Evolutionary conservation across 306 rosid genomes (phyloP).

Genomic region (Crataegus laevigata): DNA sequence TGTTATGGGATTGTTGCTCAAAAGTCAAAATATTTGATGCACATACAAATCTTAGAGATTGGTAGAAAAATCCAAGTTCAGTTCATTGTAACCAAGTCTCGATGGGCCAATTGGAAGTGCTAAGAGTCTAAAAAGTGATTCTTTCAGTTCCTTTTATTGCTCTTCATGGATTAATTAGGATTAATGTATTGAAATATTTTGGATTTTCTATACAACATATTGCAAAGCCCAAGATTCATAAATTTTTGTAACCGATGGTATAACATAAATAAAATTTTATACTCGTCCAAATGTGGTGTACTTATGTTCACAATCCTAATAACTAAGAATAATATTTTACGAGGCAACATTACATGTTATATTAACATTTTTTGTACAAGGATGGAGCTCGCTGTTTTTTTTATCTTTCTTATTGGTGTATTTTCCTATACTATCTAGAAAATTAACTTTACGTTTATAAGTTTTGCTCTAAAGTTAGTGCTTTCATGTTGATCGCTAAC

Average conservation of each 20-base stretch:
- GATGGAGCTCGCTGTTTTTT: neutral
- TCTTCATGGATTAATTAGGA: neutral
- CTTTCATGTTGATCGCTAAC: neutral
- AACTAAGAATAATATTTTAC: neutral
- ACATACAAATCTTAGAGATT: slow-evolving; percentile 1
- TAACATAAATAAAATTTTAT: neutral
- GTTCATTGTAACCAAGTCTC: slow-evolving; percentile 17
- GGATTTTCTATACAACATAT: neutral
- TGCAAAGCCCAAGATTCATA: neutral
- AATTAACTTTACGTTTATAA: too few relatives aligned
- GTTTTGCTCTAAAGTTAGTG: too few relatives aligned
- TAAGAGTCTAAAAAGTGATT: neutral
- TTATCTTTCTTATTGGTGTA: too few relatives aligned
- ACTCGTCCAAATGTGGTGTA: neutral
- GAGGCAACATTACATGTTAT: neutral
- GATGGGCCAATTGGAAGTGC: neutral
- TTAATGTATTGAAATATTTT: neutral
- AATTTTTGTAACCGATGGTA: neutral
- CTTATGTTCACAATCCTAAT: too few relatives aligned
- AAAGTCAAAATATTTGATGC: slow-evolving; percentile 4
- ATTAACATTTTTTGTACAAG: neutral
- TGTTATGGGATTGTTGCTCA: slow-evolving; percentile 12
- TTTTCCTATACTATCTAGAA: neutral
- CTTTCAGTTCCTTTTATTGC: neutral
- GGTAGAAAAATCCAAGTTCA: neutral